These are phyloP conservation scores for Aspergillus phoenicis DNA, from an alignment of 2,329 filamentous ascomycete species.

Conservation along the genomic window DNA sequence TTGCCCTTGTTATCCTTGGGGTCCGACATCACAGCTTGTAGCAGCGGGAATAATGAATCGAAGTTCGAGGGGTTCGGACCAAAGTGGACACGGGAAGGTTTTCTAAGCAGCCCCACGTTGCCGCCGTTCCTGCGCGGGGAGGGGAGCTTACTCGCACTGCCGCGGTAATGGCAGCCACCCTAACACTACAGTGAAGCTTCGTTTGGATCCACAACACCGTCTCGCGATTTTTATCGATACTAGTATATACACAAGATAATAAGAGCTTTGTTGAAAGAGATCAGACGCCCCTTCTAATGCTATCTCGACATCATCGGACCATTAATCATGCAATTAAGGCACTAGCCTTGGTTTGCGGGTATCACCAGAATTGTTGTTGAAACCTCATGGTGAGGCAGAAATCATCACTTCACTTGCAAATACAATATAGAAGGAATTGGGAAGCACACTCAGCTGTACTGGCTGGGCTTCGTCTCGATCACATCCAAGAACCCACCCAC, in stretches of 20 bases:
- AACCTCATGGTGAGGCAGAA: constrained; percentile 8
- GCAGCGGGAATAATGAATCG: constrained; percentile 6
- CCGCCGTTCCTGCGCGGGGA: constrained; percentile 10
- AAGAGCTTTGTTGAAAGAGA: constrained; percentile 2
- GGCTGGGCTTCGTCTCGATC: constrained; percentile 56
- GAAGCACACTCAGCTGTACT: constrained; percentile 18
- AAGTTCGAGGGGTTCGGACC: constrained; percentile 15
- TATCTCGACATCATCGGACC: not conserved
- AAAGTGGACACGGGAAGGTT: constrained; percentile 25
- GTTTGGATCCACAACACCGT: too few relatives aligned
- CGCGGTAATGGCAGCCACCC: not conserved
- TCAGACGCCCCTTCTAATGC: constrained; percentile 2
- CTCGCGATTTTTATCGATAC: too few relatives aligned
- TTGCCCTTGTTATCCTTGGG: constrained; percentile 39
- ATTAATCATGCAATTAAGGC: constrained; percentile 19
- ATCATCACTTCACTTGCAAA: too few relatives aligned
- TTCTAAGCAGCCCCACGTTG: constrained; percentile 34
- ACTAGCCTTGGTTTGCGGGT: constrained; percentile 13
- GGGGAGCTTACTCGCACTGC: not conserved
- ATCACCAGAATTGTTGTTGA: constrained; percentile 25
- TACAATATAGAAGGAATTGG: too few relatives aligned
- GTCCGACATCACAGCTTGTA: constrained; percentile 36
- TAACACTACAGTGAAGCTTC: too few relatives aligned
- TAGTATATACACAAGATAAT: not conserved
- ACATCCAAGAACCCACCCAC: constrained; percentile 78